phyloP scores from a whole-genome alignment of 2,329 filamentous ascomycete species.

The Epichloe sp. region DNA sequence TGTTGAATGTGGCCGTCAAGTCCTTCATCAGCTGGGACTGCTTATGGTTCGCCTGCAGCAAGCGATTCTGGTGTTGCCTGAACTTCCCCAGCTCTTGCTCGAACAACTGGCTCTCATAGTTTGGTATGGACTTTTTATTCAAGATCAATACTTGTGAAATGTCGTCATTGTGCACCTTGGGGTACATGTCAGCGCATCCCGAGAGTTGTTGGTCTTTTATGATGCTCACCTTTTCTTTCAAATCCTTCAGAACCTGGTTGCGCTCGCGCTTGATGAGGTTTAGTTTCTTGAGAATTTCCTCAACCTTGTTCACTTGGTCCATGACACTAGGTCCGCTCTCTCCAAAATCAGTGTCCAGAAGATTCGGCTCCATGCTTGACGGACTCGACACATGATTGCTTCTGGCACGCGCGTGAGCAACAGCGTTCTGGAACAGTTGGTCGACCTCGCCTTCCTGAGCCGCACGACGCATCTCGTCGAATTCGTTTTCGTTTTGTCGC shows the following conservation, averaged over 20 bases:
- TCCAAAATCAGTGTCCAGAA: slow-evolving; percentile 85
- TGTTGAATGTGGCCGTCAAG: slow-evolving; percentile 74
- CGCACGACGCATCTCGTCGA: slow-evolving; percentile 89
- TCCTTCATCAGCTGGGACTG: slow-evolving; percentile 92
- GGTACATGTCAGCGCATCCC: not conserved
- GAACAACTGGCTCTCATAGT: slow-evolving; percentile 85
- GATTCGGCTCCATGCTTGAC: slow-evolving; percentile 52
- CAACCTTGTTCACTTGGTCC: slow-evolving; percentile 79
- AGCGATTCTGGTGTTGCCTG: slow-evolving; percentile 76
- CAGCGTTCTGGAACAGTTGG: slow-evolving; percentile 73
- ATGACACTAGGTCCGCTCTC: slow-evolving; percentile 69
- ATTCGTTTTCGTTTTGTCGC: slow-evolving; percentile 73
- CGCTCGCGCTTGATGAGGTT: slow-evolving; percentile 87
- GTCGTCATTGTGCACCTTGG: slow-evolving; percentile 83
- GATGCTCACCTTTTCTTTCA: slow-evolving; percentile 79
- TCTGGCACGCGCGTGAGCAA: slow-evolving; percentile 63
- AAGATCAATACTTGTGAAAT: slow-evolving; percentile 95
- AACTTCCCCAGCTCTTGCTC: slow-evolving; percentile 97
- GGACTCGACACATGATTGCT: slow-evolving; percentile 49
- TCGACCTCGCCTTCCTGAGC: slow-evolving; percentile 79
- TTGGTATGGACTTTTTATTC: slow-evolving; percentile 93
- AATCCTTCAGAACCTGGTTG: slow-evolving; percentile 82
- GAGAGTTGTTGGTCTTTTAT: not conserved
- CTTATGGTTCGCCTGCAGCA: slow-evolving; percentile 90
- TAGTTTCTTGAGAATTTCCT: slow-evolving; percentile 81